Conservation (phyloP, 2,329 filamentous ascomycete species). For the Epichloe elymi region DNA sequence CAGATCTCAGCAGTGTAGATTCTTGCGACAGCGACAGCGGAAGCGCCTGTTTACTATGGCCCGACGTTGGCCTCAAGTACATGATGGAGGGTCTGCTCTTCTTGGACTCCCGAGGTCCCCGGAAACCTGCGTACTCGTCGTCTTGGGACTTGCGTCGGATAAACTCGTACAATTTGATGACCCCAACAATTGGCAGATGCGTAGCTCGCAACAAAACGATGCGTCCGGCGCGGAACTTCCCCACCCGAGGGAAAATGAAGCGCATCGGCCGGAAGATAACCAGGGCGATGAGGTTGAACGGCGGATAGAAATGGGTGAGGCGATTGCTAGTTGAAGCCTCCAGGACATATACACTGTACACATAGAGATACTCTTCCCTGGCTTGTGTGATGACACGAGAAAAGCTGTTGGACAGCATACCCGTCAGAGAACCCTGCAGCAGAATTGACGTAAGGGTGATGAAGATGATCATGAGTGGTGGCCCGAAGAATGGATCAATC, state of each 20-base stretch:
- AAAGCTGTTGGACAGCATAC: conserved; percentile 67
- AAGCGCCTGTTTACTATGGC: conserved; percentile 5
- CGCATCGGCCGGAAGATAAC: conserved; percentile 59
- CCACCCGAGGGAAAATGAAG: conserved; percentile 50
- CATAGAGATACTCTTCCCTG: conserved; percentile 65
- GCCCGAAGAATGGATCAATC: conserved; percentile 45
- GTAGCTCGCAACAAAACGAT: conserved; percentile 51
- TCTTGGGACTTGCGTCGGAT: conserved; percentile 25
- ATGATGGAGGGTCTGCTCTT: conserved; percentile 11
- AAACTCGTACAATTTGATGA: conserved; percentile 55
- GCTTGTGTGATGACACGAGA: conserved; percentile 49
- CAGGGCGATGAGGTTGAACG: conserved; percentile 62
- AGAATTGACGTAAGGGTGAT: conserved; percentile 67
- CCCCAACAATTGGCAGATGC: conserved; percentile 54
- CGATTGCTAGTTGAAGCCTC: conserved; percentile 56
- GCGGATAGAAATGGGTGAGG: conserved; percentile 57
- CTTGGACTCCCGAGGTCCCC: conserved; percentile 27
- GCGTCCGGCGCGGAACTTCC: conserved; percentile 46
- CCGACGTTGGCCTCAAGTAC: conserved; percentile 8
- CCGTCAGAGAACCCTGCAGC: conserved; percentile 65
- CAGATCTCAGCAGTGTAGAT: conserved; percentile 8
- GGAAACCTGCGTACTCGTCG: conserved; percentile 35
- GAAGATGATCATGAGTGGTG: conserved; percentile 57
- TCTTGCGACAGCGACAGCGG: conserved; percentile 7
- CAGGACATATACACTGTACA: conserved; percentile 54